Evolutionary conservation across 352 stramenopile species (phyloP), one percentile per base, ranked within the genome.

Genomic region (Phytopythium delawarense): DNA sequence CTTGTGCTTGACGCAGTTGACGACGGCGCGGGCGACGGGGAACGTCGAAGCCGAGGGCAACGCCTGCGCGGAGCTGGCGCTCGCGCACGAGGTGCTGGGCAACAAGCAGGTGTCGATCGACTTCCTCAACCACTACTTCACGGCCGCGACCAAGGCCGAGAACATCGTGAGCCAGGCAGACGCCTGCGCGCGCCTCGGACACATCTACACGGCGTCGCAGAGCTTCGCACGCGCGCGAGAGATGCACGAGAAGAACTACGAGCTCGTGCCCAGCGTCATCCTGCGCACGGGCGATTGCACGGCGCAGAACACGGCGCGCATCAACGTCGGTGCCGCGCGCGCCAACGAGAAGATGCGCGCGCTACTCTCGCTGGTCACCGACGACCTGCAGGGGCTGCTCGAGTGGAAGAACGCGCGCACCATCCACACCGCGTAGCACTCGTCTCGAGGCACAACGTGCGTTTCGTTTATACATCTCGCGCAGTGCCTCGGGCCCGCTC

Each of bases 241-340:
- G 61, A 96, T 94, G 75, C 93, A 94, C 65, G 87, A 96, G 61
- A 91, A 94, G 42, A 96, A 93, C 69, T 93, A 97, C 61, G 86
- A 97, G 63, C 70, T 96, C 21, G 74, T 91, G 11, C 80, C 81
- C 28, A 77, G 70, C 13, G 67, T 87, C 42, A 71, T 71, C 11
- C 61, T 75, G 13, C 73, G 69, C 39, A 72, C 75, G 0, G 65
- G 64, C 12, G 79, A 92, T 37, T 50, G 66, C 9, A 71, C 74
- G 12, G 62, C 72, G 5, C 70, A 89, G 20, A 92, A 95, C 64
- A 79, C 74, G 13, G 74, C 84, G 16, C 81, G 83, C 0, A 81
- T 92, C 56, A 89, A 81, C 51, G 73, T 92, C 9, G 84, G 87
- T 1, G 81, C 79, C 0, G 80, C 84, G 18, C 83, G 81, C 2